phyloP scores from a whole-genome alignment of 140 eudicot species.

The Stevia rebaudiana region DNA sequence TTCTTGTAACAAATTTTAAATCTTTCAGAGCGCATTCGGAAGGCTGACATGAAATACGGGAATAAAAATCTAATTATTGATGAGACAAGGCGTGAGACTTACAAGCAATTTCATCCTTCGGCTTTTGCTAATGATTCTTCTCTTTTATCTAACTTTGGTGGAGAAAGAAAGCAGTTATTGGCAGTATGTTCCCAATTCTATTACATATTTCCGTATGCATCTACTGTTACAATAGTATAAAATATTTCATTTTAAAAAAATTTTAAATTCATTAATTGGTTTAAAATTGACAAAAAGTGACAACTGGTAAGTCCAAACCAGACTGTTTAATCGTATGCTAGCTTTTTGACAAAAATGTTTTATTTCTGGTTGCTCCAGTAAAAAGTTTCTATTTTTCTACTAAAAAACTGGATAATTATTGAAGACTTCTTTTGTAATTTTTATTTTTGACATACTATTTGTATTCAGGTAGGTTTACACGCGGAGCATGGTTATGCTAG shows the following conservation, averaged over 20 bases:
- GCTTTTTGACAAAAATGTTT: too few species aligned
- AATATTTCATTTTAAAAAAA: too few species aligned
- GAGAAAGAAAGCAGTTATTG: conserved; percentile 50
- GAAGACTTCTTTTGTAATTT: too few species aligned
- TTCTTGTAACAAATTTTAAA: conserved; percentile 6
- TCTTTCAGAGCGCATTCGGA: conserved; percentile 59
- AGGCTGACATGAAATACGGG: conserved; percentile 69
- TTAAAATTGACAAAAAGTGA: too few species aligned
- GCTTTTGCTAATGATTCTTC: conserved; percentile 35
- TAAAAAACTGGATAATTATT: too few species aligned
- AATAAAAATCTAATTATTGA: conserved; percentile 52
- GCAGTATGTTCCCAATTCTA: background rate
- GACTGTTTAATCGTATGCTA: too few species aligned
- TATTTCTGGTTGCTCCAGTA: too few species aligned
- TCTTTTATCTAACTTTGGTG: conserved; percentile 35
- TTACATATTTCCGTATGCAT: background rate
- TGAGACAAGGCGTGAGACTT: conserved; percentile 80
- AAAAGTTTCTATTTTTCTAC: too few species aligned
- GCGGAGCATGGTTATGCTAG: conserved; percentile 76
- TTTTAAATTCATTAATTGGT: too few species aligned
- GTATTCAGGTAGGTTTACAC: conserved; percentile 67
- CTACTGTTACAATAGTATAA: background rate
- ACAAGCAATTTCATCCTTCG: conserved; percentile 52
- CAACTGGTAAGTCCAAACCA: too few species aligned
- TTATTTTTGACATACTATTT: too few species aligned